A percentile compares a stretch with the other conserved stretches of the same genome.
Evolutionary conservation across 345 rosid species (phyloP).

Genomic region (Euphorbia pulcherrima): DNA sequence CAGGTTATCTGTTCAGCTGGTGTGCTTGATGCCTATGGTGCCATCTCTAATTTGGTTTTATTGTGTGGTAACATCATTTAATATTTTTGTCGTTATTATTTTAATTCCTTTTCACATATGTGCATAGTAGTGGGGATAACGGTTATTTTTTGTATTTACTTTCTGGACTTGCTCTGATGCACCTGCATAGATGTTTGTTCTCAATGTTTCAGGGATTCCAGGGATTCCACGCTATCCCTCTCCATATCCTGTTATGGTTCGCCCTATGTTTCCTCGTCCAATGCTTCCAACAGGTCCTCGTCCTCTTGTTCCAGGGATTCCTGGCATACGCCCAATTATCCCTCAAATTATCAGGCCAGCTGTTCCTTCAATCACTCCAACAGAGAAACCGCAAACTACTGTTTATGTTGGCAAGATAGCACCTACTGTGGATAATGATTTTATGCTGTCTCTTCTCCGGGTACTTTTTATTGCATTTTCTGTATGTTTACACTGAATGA

Average conservation of each 20-base stretch:
- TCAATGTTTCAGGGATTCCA: constrained; percentile 72
- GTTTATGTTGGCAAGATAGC: constrained; percentile 97
- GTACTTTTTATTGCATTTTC: constrained; percentile 33
- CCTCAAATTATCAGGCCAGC: constrained; percentile 70
- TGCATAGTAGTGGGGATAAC: constrained; percentile 24
- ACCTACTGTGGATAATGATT: constrained; percentile 76
- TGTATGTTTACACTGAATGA: constrained; percentile 3
- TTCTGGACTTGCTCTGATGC: constrained; percentile 49
- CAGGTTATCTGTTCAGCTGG: constrained; percentile 94
- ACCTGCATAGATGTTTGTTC: constrained; percentile 57
- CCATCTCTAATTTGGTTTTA: constrained; percentile 81
- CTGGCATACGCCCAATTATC: constrained; percentile 70
- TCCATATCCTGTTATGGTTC: constrained; percentile 63
- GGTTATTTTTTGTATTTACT: constrained; percentile 22
- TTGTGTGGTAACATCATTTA: constrained; percentile 80
- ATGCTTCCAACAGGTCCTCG: constrained; percentile 53
- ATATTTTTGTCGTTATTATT: constrained; percentile 16
- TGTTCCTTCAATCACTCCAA: constrained; percentile 56
- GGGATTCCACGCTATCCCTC: constrained; percentile 73
- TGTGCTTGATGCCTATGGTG: constrained; percentile 87
- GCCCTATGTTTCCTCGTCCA: constrained; percentile 78
- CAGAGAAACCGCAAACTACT: constrained; percentile 90
- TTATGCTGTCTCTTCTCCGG: constrained; percentile 73
- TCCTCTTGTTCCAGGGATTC: constrained; percentile 62
- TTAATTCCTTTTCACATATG: constrained; percentile 22